Conservation (phyloP, 2,329 filamentous ascomycete species). For the Rhytidhysteron rufulum region DNA sequence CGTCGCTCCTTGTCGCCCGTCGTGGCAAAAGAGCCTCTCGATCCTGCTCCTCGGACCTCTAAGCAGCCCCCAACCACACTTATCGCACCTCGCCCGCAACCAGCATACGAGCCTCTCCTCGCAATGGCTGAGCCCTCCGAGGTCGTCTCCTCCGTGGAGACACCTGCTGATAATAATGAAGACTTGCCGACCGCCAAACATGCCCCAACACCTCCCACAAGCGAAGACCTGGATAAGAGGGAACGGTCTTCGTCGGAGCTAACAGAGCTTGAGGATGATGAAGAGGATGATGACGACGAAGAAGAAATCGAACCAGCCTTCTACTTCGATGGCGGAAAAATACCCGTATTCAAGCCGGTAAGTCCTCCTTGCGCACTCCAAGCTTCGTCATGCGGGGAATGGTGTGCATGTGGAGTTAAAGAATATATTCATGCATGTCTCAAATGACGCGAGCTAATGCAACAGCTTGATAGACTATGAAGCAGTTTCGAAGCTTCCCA, state of each 20-base stretch:
- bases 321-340: constrained; percentile 76
- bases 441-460: constrained; percentile 13
- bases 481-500: constrained; percentile 91
- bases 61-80: constrained; percentile 15
- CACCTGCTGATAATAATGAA: constrained; percentile 18
- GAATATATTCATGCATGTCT: constrained; percentile 1
- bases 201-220: constrained; percentile 49
- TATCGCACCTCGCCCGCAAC: background rate
- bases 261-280: constrained; percentile 45
- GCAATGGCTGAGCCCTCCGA: constrained; percentile 27
- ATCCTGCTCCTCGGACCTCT: constrained; percentile 22
- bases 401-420: constrained; percentile 6
- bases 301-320: constrained; percentile 80
- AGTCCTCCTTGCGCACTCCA: constrained; percentile 32
- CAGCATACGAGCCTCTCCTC: background rate
- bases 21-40: constrained; percentile 23
- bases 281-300: constrained; percentile 48
- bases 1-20: constrained; percentile 11
- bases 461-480: constrained; percentile 61
- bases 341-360: constrained; percentile 89
- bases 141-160: constrained; percentile 32
- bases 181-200: constrained; percentile 27
- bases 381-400: constrained; percentile 5
- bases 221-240: constrained; percentile 48
- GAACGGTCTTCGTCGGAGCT: constrained; percentile 45